Conservation (phyloP, 139 green algal genomes). For the Pycnococcus provasolii region DNA sequence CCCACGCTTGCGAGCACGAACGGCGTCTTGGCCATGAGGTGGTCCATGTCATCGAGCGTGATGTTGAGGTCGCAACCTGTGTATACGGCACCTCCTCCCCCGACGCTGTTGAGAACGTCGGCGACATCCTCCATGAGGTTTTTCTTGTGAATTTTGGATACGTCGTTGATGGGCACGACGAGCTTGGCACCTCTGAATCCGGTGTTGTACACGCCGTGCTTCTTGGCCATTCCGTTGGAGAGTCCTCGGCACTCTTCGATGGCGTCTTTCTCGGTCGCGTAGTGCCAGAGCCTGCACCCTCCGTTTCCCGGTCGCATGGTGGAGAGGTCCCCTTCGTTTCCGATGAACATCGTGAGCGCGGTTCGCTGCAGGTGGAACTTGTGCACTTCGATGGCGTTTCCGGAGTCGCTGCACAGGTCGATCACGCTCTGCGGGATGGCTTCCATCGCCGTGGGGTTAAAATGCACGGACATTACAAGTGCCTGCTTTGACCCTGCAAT, state of each 20-base stretch:
- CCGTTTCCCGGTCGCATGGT: conserved; percentile 4
- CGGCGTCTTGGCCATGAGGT: not conserved
- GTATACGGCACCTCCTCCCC: conserved; percentile 4
- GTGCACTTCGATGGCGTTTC: too few relatives aligned
- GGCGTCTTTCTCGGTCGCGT: conserved; percentile 5
- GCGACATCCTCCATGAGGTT: conserved; percentile 10
- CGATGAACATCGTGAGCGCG: conserved; percentile 2
- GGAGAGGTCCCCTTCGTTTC: not conserved
- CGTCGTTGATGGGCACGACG: not conserved
- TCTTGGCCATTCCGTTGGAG: conserved; percentile 2
- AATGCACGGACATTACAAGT: too few relatives aligned
- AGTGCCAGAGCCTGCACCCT: not conserved
- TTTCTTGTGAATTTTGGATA: conserved; percentile 3
- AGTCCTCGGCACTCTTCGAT: not conserved
- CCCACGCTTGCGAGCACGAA: conserved; percentile 12
- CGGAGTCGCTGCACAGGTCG: too few relatives aligned
- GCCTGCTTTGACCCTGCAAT: too few relatives aligned
- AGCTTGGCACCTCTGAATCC: conserved; percentile 24
- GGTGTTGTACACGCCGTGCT: conserved; percentile 19
- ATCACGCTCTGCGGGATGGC: too few relatives aligned
- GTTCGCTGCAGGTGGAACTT: too few relatives aligned
- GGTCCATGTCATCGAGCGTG: conserved; percentile 9
- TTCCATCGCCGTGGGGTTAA: too few relatives aligned
- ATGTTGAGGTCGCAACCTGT: conserved; percentile 21
- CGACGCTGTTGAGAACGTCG: not conserved